These are phyloP conservation scores for Adansonia rubrostipa DNA, from an alignment of 441 rosid species.

Conservation along the genomic window DNA sequence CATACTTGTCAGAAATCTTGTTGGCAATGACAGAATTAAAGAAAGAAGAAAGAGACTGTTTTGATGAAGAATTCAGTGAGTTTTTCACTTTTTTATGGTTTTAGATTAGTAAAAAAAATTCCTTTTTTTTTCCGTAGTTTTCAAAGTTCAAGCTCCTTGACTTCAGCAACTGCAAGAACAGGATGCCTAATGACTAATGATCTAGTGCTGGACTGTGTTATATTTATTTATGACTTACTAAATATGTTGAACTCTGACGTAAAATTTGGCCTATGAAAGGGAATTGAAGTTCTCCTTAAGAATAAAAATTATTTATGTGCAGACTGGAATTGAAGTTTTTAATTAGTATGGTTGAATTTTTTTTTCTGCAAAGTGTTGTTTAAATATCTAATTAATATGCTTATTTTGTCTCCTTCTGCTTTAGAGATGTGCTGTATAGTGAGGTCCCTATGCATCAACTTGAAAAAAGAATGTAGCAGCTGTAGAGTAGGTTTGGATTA, in stretches of 20 bases:
- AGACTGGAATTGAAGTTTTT: conserved; percentile 14
- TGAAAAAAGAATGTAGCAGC: background rate
- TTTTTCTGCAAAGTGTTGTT: background rate
- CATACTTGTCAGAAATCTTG: background rate
- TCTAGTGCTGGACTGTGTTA: background rate
- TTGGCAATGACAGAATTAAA: background rate
- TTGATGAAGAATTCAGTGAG: background rate
- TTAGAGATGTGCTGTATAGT: background rate
- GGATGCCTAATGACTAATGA: background rate
- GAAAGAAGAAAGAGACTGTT: background rate
- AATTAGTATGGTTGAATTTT: background rate
- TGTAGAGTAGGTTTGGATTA: background rate
- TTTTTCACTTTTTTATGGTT: background rate
- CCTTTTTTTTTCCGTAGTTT: background rate
- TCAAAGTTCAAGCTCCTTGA: background rate
- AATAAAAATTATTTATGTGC: background rate
- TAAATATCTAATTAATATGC: background rate
- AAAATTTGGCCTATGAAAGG: background rate
- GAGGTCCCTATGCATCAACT: background rate
- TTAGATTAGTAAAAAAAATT: background rate
- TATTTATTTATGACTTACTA: background rate
- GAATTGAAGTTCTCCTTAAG: background rate
- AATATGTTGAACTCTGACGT: background rate
- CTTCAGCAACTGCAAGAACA: background rate
- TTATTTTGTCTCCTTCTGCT: conserved; percentile 1